Evolutionary conservation across 805 yeast genomes (phyloP).

Genomic region (Wickerhamomyces pijperi): DNA sequence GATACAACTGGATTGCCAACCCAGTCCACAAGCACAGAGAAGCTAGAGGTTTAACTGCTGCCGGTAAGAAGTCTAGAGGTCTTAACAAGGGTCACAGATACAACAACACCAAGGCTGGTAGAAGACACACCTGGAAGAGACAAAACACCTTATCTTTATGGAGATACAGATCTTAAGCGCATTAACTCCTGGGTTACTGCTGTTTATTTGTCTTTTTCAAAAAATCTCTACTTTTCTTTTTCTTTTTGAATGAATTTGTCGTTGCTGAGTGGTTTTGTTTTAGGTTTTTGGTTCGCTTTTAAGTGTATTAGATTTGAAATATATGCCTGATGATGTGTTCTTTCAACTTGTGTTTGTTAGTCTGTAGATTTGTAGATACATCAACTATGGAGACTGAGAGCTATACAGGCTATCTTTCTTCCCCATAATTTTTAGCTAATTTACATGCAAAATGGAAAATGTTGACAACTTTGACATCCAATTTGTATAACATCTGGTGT

Average conservation of each 20-base stretch:
- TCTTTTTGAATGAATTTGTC: not conserved
- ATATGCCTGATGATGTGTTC: not conserved
- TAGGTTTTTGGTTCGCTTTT: not conserved
- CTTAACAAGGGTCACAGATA: constrained; percentile 99
- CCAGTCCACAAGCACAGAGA: constrained; percentile 99
- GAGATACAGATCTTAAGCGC: constrained; percentile 78
- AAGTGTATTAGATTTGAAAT: not conserved
- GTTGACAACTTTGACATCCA: too few relatives aligned
- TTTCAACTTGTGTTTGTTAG: too few relatives aligned
- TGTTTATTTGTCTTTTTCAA: not conserved
- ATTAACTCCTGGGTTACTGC: not conserved
- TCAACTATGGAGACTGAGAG: too few relatives aligned
- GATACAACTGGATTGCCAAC: constrained; percentile 99
- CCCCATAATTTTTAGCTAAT: too few relatives aligned
- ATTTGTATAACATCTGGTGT: too few relatives aligned
- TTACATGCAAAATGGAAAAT: too few relatives aligned
- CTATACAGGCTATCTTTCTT: too few relatives aligned
- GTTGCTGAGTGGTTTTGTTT: not conserved
- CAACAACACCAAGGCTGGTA: constrained; percentile 98
- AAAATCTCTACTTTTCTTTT: not conserved
- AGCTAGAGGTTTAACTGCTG: constrained; percentile 95
- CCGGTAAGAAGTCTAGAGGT: constrained; percentile 99
- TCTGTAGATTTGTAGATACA: too few relatives aligned
- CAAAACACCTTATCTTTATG: constrained; percentile 97
- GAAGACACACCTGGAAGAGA: constrained; percentile 99